Conservation (phyloP, 116 monocot genomes). For the Thalassia testudinum region DNA sequence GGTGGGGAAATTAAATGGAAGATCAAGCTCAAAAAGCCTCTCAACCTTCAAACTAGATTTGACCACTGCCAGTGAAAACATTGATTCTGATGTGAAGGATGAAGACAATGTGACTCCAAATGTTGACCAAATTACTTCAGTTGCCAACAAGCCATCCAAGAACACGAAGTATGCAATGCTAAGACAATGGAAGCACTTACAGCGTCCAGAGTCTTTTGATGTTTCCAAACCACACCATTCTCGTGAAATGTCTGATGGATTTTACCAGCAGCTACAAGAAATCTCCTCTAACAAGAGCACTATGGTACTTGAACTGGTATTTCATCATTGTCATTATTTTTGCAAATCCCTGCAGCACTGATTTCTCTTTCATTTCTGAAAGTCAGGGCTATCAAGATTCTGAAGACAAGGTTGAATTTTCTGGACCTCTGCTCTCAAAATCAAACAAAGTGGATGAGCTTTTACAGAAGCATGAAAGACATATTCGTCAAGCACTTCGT, state of each 20-base stretch:
- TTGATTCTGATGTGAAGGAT: neutral
- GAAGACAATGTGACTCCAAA: neutral
- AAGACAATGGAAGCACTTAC: conserved; percentile 32
- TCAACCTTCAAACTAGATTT: neutral
- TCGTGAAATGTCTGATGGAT: conserved; percentile 15
- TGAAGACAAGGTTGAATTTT: conserved; percentile 73
- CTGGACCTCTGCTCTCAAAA: conserved; percentile 68
- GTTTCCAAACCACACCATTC: conserved; percentile 10
- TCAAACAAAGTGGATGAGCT: conserved; percentile 71
- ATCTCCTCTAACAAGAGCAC: conserved; percentile 21
- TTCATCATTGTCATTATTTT: neutral
- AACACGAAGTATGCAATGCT: conserved; percentile 23
- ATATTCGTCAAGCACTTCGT: conserved; percentile 60
- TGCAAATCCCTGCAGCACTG: neutral
- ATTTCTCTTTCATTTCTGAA: neutral
- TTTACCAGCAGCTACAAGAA: conserved; percentile 12
- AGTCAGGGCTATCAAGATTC: conserved; percentile 30
- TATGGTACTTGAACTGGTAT: conserved; percentile 22
- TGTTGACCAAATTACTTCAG: conserved; percentile 1
- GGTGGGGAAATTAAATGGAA: conserved; percentile 14
- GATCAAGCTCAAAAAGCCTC: conserved; percentile 29
- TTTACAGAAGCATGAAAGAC: conserved; percentile 55
- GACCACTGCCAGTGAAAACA: neutral
- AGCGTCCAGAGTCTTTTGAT: conserved; percentile 22
- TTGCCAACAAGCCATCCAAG: conserved; percentile 7